These are phyloP conservation scores for Kluyveromyces sp. DNA, from an alignment of 1,139 yeast species.

Conservation along the genomic window DNA sequence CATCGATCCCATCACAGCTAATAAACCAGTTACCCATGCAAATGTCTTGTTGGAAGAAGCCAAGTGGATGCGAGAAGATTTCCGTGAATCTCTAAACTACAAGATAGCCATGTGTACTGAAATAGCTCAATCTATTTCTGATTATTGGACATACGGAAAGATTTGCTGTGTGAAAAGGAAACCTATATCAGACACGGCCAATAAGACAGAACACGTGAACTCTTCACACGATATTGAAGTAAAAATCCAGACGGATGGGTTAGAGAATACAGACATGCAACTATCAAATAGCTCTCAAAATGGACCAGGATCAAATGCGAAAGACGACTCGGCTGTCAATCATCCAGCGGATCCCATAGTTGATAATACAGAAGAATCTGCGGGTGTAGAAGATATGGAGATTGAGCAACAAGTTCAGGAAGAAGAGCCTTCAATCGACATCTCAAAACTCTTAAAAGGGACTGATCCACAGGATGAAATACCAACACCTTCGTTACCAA, in stretches of 20 bases:
- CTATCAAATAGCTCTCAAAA: conserved; percentile 7
- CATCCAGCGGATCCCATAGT: no score
- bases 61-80: conserved; percentile 79
- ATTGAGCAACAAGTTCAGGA: neutral
- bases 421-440: conserved; percentile 25
- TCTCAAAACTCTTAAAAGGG: conserved; percentile 27
- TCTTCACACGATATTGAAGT: conserved; percentile 4
- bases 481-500: conserved; percentile 26
- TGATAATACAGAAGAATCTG: no score
- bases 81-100: conserved; percentile 60
- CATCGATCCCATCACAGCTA: conserved; percentile 52
- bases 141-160: conserved; percentile 73
- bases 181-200: conserved; percentile 1
- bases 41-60: conserved; percentile 70
- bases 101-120: conserved; percentile 63
- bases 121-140: conserved; percentile 64
- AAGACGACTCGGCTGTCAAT: neutral
- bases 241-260: conserved; percentile 5
- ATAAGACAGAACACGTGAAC: conserved; percentile 20
- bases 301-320: neutral
- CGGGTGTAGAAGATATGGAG: neutral
- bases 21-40: conserved; percentile 49
- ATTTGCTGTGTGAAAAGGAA: conserved; percentile 49
- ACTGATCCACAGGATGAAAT: conserved; percentile 32
- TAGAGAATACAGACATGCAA: conserved; percentile 2